Evolutionary conservation across 202 grass and related monocot species (phyloP).

Genomic region (Panicum virgatum): DNA sequence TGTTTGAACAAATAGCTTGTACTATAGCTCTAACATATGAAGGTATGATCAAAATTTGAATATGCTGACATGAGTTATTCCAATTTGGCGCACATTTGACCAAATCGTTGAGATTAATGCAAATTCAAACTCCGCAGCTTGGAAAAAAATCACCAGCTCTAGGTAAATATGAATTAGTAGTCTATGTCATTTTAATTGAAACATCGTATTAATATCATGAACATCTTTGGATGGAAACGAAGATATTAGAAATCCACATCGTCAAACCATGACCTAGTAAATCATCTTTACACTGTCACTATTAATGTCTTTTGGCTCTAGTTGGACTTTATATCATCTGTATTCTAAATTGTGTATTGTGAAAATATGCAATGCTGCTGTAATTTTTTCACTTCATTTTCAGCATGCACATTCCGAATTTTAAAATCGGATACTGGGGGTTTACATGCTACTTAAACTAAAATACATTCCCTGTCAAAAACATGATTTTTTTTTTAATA

Average conservation of each 20-base stretch:
- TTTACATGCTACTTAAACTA: background rate
- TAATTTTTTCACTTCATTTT: background rate
- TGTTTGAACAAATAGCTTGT: conserved; percentile 13
- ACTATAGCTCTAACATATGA: background rate
- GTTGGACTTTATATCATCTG: background rate
- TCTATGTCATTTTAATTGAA: background rate
- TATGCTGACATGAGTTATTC: conserved; percentile 8
- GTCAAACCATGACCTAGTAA: background rate
- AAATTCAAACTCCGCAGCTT: background rate
- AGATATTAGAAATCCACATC: background rate
- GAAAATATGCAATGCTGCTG: background rate
- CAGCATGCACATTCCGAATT: conserved; percentile 6
- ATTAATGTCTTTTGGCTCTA: background rate
- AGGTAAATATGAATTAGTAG: background rate
- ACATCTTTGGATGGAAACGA: background rate
- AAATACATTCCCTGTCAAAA: background rate
- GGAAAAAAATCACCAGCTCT: background rate
- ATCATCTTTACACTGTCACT: background rate
- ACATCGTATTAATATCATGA: background rate
- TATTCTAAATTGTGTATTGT: background rate
- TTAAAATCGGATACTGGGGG: background rate
- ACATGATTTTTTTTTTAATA: background rate
- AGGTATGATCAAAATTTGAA: background rate
- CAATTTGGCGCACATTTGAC: background rate
- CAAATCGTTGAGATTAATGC: background rate